phyloP scores from a whole-genome alignment of 2,329 filamentous ascomycete species.

The Exophiala viscosa region DNA sequence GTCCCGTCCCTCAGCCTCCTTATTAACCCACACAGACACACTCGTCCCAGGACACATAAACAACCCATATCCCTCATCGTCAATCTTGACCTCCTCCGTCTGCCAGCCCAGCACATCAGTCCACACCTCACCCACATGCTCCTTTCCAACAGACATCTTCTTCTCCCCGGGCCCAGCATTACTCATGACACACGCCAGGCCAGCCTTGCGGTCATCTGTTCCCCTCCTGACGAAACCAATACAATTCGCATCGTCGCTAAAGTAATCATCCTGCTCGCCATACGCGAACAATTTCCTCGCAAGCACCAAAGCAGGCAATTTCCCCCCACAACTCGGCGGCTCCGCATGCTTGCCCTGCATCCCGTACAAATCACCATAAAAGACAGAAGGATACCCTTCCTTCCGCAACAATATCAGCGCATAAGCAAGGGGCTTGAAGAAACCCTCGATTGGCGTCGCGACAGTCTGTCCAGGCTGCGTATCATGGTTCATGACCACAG shows the following conservation, averaged over 20 bases:
- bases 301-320: constrained; percentile 57
- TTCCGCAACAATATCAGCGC: constrained; percentile 63
- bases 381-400: constrained; percentile 63
- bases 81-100: constrained; percentile 55
- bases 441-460: constrained; percentile 57
- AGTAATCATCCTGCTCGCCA: constrained; percentile 62
- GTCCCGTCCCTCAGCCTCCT: constrained; percentile 50
- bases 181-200: constrained; percentile 57
- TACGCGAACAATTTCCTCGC: constrained; percentile 65
- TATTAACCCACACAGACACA: constrained; percentile 60
- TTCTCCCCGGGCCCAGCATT: constrained; percentile 45
- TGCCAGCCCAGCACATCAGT: constrained; percentile 58
- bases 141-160: constrained; percentile 60
- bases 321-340: constrained; percentile 48
- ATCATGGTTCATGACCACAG: constrained; percentile 70
- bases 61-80: constrained; percentile 54
- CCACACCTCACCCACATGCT: constrained; percentile 60
- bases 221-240: constrained; percentile 59
- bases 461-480: constrained; percentile 47
- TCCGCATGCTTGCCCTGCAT: constrained; percentile 55
- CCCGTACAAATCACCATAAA: constrained; percentile 68
- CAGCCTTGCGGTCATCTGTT: constrained; percentile 30
- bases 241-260: constrained; percentile 54
- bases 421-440: constrained; percentile 70
- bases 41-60: constrained; percentile 55